Conservation (phyloP, 1,284 basidiomycete genomes). For the Trametes polyzona region DNA sequence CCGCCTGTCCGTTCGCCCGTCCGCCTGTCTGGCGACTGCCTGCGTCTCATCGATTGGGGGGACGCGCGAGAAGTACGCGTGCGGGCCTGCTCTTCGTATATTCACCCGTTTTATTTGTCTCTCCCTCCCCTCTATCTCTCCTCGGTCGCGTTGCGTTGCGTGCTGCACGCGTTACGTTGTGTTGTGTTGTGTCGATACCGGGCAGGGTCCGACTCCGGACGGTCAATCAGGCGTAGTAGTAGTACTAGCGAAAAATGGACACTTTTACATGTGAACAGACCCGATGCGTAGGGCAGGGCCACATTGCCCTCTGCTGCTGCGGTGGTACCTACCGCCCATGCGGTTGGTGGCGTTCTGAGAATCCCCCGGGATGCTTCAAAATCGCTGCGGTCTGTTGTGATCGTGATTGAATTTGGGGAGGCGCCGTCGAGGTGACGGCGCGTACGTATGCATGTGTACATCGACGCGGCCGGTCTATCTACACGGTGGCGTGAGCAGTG, state of each 20-base stretch:
- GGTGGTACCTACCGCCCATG: no score
- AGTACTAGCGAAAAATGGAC: conserved; percentile 4
- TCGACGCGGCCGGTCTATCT: no score
- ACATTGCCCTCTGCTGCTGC: no score
- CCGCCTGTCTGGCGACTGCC: no score
- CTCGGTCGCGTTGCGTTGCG: not conserved
- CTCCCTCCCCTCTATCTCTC: not conserved
- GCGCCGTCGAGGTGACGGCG: no score
- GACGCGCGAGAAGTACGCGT: no score
- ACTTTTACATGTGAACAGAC: conserved; percentile 1
- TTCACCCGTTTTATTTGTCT: not conserved
- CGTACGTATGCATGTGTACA: no score
- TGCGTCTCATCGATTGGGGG: no score
- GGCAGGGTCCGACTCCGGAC: not conserved
- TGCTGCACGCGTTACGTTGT: not conserved
- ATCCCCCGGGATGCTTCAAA: not conserved
- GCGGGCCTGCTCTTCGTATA: not conserved
- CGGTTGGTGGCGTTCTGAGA: not conserved
- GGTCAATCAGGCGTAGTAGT: not conserved
- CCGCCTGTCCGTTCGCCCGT: not conserved
- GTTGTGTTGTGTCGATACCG: conserved; percentile 5
- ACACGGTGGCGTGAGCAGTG: no score
- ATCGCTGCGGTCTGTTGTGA: not conserved
- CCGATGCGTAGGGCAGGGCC: not conserved
- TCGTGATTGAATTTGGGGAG: no score